These are phyloP conservation scores for Aspergillus brasiliensis DNA, from an alignment of 2,329 filamentous ascomycete genomes.

Conservation along the genomic window DNA sequence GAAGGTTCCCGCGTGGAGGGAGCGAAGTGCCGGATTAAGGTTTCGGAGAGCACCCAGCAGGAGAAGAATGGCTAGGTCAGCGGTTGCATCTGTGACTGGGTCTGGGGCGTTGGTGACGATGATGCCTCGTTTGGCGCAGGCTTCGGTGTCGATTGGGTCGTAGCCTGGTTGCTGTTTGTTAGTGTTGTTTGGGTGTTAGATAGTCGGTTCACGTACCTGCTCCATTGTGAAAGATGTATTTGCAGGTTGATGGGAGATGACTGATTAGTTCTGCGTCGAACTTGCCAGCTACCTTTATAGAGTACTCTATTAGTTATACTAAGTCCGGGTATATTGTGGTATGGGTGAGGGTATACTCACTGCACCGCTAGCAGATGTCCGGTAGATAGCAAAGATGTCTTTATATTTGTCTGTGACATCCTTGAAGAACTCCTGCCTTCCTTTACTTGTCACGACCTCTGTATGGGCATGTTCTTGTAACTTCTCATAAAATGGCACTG, in stretches of 20 bases:
- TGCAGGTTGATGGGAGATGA: not conserved
- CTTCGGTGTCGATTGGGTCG: slow-evolving; percentile 70
- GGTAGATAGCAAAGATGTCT: slow-evolving; percentile 1
- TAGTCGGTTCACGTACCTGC: slow-evolving; percentile 53
- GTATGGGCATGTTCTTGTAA: not conserved
- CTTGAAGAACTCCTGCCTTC: not conserved
- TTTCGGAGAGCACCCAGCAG: slow-evolving; percentile 72
- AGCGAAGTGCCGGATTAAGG: not conserved
- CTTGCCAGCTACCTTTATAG: not conserved
- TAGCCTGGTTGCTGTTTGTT: slow-evolving; percentile 47
- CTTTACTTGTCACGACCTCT: not conserved
- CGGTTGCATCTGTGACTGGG: slow-evolving; percentile 74
- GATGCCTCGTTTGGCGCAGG: slow-evolving; percentile 67
- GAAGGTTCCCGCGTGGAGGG: not conserved
- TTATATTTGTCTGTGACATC: not conserved
- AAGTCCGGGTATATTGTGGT: not conserved
- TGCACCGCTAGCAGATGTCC: slow-evolving; percentile 3
- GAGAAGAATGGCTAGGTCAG: slow-evolving; percentile 72
- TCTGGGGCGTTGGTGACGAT: slow-evolving; percentile 62
- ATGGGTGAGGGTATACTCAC: not conserved
- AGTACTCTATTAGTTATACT: too few relatives aligned
- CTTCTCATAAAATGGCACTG: not conserved
- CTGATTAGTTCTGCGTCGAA: slow-evolving; percentile 4
- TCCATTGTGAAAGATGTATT: slow-evolving; percentile 45
- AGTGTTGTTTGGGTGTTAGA: not conserved